Evolutionary conservation across 202 grass and related monocot species (phyloP), one percentile per base, ranked within the genome.

Genomic region (Panicum hallii): DNA sequence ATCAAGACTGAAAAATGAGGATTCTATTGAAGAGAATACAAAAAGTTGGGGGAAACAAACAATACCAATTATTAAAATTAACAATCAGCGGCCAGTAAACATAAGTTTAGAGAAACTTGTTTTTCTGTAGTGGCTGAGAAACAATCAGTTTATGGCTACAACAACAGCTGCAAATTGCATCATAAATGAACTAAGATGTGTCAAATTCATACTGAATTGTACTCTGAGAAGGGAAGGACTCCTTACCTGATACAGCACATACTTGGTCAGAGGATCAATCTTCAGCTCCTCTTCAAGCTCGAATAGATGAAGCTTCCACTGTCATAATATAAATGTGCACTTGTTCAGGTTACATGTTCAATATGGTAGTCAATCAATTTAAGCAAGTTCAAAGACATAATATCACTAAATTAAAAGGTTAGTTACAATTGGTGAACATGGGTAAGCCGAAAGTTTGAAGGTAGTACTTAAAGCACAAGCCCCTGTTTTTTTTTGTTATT

Each of bases 281-380:
- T 92, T 99, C 70, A 94, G 74, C 87, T 99, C 93, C 83, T 97
- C 68, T 88, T 99, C 97, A 76, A 96, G 90, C 67, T 96, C 91
- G 83, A 91, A 96, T 46, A 94, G 78, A 94, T 96, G 97, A 85
- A 91, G 93, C 78, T 99, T 99, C 97, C 90, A 99, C 97, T 99
- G 89, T 43, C 47, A 78, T 61, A 77, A 3, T 26, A 83, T 1
- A 68, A 50, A 76, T 15, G 9, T 12, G 5, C 11, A 28, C 23
- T 26, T 63, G 28, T 63, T 86, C 48, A 86, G 47, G 9, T 73
- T 60, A 78, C 48, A 81, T 77, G 42, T 32, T 74, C 16, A 64
- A 72, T 63, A 79, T 14, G 23, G 5, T 6, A 74, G 32, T 40
- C 15, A 58, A 65, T 48, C 8, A 85, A 63, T 44, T 17, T 5